phyloP scores from a whole-genome alignment of 1,284 basidiomycete genomes.

The Fomitopsis pinicola region DNA sequence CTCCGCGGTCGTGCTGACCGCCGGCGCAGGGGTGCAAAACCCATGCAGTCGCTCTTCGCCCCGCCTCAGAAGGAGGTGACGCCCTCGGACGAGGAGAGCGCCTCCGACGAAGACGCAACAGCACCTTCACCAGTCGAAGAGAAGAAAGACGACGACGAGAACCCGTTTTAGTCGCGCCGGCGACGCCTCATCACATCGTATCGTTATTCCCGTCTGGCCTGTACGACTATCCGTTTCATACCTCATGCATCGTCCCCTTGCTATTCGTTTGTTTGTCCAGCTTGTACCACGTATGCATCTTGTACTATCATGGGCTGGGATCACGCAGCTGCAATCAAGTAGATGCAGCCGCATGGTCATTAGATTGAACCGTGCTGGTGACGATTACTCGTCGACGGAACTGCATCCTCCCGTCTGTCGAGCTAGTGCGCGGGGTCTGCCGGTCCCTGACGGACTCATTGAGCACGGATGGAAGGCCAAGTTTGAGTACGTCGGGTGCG shows the following conservation, averaged over 20 bases:
- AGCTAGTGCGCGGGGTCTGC: too few species aligned
- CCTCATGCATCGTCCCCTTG: slow-evolving; percentile 2
- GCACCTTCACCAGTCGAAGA: slow-evolving; percentile 14
- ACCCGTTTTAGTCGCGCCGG: slow-evolving; percentile 23
- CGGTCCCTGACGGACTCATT: too few species aligned
- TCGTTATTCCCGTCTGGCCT: slow-evolving; percentile 14
- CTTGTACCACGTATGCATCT: neutral
- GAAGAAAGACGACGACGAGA: slow-evolving; percentile 28
- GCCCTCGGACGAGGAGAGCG: slow-evolving; percentile 21
- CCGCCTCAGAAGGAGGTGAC: slow-evolving; percentile 30
- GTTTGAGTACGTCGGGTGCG: too few species aligned
- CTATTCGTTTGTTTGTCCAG: slow-evolving; percentile 4
- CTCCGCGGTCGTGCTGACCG: neutral
- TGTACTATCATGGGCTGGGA: slow-evolving; percentile 2
- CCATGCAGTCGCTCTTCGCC: slow-evolving; percentile 54
- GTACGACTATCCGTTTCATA: slow-evolving; percentile 14
- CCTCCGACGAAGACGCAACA: slow-evolving; percentile 29
- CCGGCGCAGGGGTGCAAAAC: slow-evolving; percentile 47
- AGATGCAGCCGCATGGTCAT: neutral
- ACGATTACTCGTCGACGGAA: too few species aligned
- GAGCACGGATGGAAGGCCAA: too few species aligned
- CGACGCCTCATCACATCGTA: slow-evolving; percentile 1
- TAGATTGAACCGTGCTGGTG: too few species aligned
- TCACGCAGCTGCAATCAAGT: neutral
- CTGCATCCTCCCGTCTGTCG: too few species aligned